These are phyloP conservation scores for Mortierella alpina DNA, from an alignment of 192 early-diverging fungal genomes.

Conservation along the genomic window DNA sequence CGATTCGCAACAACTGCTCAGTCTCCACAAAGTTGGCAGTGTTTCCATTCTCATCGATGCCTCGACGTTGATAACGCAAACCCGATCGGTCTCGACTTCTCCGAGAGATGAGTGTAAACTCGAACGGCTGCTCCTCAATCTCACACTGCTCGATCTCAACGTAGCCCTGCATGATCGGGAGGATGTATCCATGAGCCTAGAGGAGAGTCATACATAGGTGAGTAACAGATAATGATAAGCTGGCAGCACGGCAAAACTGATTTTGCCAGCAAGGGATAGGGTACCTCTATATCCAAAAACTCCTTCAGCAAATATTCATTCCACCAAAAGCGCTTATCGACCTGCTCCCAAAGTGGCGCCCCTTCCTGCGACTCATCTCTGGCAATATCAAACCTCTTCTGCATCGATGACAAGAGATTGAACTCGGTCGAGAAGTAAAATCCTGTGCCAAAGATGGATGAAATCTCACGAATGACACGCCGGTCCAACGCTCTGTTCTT, in stretches of 20 bases:
- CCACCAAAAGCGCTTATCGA: constrained; percentile 68
- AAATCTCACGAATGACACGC: constrained; percentile 60
- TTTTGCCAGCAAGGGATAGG: not conserved
- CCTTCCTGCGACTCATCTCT: not conserved
- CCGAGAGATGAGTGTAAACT: constrained; percentile 76
- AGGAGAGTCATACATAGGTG: not conserved
- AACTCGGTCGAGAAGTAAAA: constrained; percentile 62
- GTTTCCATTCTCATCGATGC: constrained; percentile 86
- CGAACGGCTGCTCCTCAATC: constrained; percentile 68
- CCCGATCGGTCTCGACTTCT: constrained; percentile 70
- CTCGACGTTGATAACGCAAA: constrained; percentile 90
- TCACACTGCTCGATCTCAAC: constrained; percentile 72
- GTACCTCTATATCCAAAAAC: constrained; percentile 59
- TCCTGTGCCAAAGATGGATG: constrained; percentile 57
- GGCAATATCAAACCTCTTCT: constrained; percentile 10
- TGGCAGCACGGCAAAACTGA: not conserved
- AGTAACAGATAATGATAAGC: not conserved
- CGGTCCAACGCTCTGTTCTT: constrained; percentile 56
- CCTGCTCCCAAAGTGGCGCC: constrained; percentile 51
- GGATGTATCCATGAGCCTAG: constrained; percentile 63
- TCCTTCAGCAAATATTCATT: constrained; percentile 62
- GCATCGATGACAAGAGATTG: constrained; percentile 26
- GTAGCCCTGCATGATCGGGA: constrained; percentile 77
- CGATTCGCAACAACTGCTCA: constrained; percentile 85
- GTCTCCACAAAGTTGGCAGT: constrained; percentile 98